These are phyloP conservation scores for Candida pseudocylindracea DNA, from an alignment of 1,139 yeast genomes.

Conservation along the genomic window DNA sequence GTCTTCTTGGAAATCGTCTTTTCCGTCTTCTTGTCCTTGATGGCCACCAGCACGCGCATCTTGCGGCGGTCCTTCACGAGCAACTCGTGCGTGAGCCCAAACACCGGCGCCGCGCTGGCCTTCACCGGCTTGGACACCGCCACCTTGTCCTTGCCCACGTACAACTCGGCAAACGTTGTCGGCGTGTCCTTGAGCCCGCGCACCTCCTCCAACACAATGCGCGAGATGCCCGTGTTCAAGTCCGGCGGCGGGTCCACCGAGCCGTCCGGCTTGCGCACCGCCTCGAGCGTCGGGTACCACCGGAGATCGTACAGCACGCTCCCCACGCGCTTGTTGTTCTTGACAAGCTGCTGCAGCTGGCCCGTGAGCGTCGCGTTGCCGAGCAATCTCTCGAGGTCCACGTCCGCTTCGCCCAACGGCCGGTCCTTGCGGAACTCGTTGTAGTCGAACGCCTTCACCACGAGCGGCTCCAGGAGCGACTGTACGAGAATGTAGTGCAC, in stretches of 20 bases:
- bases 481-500: constrained; percentile 45
- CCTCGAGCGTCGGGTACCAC: constrained; percentile 63
- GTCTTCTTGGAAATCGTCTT: constrained; percentile 38
- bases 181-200: constrained; percentile 26
- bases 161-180: constrained; percentile 51
- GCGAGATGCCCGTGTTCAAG: constrained; percentile 76
- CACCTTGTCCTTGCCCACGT: constrained; percentile 35
- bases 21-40: constrained; percentile 27
- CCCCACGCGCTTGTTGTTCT: constrained; percentile 74
- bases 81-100: constrained; percentile 44
- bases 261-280: constrained; percentile 63
- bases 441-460: constrained; percentile 47
- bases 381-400: constrained; percentile 48
- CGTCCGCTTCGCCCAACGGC: constrained; percentile 53
- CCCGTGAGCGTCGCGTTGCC: constrained; percentile 29
- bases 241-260: constrained; percentile 77
- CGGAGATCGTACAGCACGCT: constrained; percentile 44
- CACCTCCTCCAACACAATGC: constrained; percentile 28
- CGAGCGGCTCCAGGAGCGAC: constrained; percentile 62
- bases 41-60: constrained; percentile 38
- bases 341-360: constrained; percentile 32
- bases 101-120: constrained; percentile 44
- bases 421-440: constrained; percentile 56
- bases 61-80: constrained; percentile 57
- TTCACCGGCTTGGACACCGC: constrained; percentile 34